These are phyloP conservation scores for Climacium dendroides DNA, from an alignment of 225 moss, liverwort and hornwort species.

Conservation along the genomic window DNA sequence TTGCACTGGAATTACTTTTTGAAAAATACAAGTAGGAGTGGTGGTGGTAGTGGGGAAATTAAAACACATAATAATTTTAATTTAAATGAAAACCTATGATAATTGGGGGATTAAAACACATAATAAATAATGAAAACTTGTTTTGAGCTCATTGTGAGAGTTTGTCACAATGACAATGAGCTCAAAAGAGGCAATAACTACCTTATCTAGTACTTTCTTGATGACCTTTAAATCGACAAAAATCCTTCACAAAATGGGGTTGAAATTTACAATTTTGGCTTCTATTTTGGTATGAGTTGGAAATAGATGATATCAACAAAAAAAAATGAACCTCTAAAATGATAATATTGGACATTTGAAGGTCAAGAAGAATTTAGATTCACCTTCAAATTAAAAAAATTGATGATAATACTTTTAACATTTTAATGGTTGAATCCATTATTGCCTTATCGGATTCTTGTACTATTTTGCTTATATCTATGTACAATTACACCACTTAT, in stretches of 20 bases:
- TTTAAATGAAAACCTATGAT: no score
- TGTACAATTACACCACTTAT: background rate
- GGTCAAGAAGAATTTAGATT: background rate
- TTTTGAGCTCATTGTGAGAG: no score
- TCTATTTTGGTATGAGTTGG: background rate
- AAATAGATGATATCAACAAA: background rate
- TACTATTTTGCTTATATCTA: background rate
- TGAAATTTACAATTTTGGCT: background rate
- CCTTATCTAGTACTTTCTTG: no score
- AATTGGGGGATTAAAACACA: no score
- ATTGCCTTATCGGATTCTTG: background rate
- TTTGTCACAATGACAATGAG: no score
- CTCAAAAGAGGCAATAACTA: no score
- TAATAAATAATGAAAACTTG: no score
- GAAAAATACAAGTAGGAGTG: no score
- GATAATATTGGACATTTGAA: background rate
- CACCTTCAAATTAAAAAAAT: background rate
- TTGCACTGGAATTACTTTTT: no score
- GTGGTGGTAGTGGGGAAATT: no score
- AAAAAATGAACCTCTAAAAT: background rate
- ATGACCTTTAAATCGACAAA: background rate
- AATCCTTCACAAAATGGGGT: background rate
- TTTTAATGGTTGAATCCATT: background rate
- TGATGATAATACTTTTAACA: background rate
- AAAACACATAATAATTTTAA: no score